phyloP scores from a whole-genome alignment of 345 rosid species.

The Syzygium oleosum region DNA sequence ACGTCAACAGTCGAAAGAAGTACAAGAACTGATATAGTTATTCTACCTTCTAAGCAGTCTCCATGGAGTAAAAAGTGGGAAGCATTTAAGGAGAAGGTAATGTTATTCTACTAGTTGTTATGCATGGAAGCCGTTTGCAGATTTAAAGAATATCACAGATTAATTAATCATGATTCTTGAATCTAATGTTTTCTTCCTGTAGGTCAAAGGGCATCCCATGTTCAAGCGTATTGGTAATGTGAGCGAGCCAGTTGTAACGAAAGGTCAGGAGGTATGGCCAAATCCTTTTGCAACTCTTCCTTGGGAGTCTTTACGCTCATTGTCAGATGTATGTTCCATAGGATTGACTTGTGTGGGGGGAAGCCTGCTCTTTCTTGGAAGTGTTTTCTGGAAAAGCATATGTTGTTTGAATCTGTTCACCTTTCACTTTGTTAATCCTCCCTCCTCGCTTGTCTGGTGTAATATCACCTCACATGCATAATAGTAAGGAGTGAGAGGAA shows the following conservation, averaged over 20 bases:
- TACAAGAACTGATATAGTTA: constrained; percentile 63
- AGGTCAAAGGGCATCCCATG: constrained; percentile 72
- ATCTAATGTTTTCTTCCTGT: neutral
- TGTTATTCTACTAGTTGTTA: neutral
- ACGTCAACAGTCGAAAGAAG: constrained; percentile 68
- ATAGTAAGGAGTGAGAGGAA: neutral
- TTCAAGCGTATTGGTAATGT: constrained; percentile 58
- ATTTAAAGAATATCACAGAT: neutral
- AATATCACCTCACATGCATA: neutral
- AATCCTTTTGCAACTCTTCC: neutral
- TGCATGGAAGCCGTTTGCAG: neutral
- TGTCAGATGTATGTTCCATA: neutral
- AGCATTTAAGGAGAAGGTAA: constrained; percentile 54
- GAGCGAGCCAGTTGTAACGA: constrained; percentile 83
- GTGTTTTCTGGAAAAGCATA: neutral
- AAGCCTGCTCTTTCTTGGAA: neutral
- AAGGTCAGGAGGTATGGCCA: constrained; percentile 76
- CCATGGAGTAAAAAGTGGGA: constrained; percentile 78
- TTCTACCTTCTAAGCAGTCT: constrained; percentile 54
- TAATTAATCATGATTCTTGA: neutral
- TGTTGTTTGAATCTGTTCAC: neutral
- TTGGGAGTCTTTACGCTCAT: neutral
- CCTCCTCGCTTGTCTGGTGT: neutral
- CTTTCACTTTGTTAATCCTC: neutral
- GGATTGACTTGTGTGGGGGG: neutral